phyloP scores from a whole-genome alignment of 805 yeast genomes.

The Candida coquimbonensis region DNA sequence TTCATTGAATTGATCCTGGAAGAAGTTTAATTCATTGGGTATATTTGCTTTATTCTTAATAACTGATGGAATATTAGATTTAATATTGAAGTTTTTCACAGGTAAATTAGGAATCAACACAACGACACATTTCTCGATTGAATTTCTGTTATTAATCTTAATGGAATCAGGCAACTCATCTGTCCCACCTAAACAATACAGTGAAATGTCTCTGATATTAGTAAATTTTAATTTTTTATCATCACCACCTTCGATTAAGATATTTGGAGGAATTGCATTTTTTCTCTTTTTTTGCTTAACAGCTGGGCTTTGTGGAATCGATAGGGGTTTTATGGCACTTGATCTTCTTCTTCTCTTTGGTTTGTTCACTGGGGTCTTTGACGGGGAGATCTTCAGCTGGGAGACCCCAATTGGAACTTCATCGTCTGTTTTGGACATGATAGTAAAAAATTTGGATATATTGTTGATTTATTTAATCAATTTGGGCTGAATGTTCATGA shows the following conservation, averaged over 20 bases:
- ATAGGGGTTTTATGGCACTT: slow-evolving; percentile 15
- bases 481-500: too few relatives aligned
- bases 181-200: slow-evolving; percentile 24
- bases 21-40: slow-evolving; percentile 15
- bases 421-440: neutral
- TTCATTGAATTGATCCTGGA: slow-evolving; percentile 33
- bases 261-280: slow-evolving; percentile 20
- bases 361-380: neutral
- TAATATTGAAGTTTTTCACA: slow-evolving; percentile 4
- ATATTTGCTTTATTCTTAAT: neutral
- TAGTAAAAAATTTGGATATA: too few relatives aligned
- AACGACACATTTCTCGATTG: slow-evolving; percentile 48
- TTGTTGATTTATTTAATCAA: too few relatives aligned
- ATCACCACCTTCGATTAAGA: slow-evolving; percentile 30
- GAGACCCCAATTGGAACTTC: slow-evolving; percentile 4
- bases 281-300: slow-evolving; percentile 27
- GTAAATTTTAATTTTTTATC: slow-evolving; percentile 11
- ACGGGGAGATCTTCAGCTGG: neutral
- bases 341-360: slow-evolving; percentile 20
- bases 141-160: slow-evolving; percentile 38
- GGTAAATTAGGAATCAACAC: slow-evolving; percentile 49
- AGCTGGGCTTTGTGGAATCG: slow-evolving; percentile 3
- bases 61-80: slow-evolving; percentile 1
- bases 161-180: slow-evolving; percentile 38
- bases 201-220: slow-evolving; percentile 20